Percentiles rank a stretch among this genome's conserved stretches.
phyloP scores from a whole-genome alignment of 2,329 filamentous ascomycete species.

The Calonectria honghensis region DNA sequence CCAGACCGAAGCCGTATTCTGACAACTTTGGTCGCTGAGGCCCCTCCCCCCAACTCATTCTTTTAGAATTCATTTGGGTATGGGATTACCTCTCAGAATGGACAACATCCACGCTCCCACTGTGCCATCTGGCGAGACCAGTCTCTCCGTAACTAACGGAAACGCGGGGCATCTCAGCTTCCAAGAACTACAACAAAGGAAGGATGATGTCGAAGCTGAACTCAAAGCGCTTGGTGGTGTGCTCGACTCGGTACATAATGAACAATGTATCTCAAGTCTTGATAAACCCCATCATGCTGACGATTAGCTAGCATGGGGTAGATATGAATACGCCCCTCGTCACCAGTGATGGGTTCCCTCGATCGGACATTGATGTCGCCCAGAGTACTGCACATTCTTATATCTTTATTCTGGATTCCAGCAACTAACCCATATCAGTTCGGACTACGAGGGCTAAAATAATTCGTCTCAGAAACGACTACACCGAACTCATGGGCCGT shows the following conservation, averaged over 20 bases:
- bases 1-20: constrained; percentile 7
- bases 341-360: constrained; percentile 92
- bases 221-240: constrained; percentile 89
- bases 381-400: constrained; percentile 79
- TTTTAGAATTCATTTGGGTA: constrained; percentile 15
- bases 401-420: not conserved
- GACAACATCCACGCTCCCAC: constrained; percentile 76
- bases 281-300: constrained; percentile 46
- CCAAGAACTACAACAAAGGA: constrained; percentile 87
- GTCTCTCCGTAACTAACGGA: constrained; percentile 76
- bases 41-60: not conserved
- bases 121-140: constrained; percentile 84
- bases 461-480: constrained; percentile 92
- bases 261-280: constrained; percentile 28
- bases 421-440: constrained; percentile 72
- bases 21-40: not conserved
- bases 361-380: constrained; percentile 94
- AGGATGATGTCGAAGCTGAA: constrained; percentile 89
- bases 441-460: constrained; percentile 95
- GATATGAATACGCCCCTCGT: constrained; percentile 93
- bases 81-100: constrained; percentile 62
- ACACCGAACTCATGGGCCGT: constrained; percentile 88
- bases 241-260: constrained; percentile 85
- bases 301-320: constrained; percentile 83
- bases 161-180: constrained; percentile 80